These are phyloP conservation scores for Claviceps sp. DNA, from an alignment of 2,329 filamentous ascomycete species.

Conservation along the genomic window DNA sequence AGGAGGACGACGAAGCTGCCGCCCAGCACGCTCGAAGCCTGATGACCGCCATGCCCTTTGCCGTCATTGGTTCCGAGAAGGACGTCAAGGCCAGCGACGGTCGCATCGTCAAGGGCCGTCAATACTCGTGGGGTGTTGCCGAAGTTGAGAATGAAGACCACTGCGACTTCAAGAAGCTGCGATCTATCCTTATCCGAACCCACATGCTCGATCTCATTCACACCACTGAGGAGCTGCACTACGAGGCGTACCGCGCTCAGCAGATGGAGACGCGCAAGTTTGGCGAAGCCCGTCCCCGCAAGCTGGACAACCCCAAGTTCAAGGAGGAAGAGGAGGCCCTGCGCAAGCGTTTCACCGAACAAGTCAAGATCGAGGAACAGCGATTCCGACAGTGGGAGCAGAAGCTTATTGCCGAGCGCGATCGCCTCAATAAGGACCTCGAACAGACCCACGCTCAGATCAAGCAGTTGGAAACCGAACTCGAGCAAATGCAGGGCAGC, in stretches of 20 bases:
- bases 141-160: conserved; percentile 99
- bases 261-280: conserved; percentile 99
- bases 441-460: conserved; percentile 93
- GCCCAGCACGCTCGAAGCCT: conserved; percentile 88
- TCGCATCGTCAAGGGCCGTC: conserved; percentile 94
- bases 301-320: conserved; percentile 99
- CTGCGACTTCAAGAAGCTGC: conserved; percentile 99
- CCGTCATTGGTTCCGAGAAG: conserved; percentile 97
- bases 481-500: conserved; percentile 85
- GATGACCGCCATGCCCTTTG: conserved; percentile 96
- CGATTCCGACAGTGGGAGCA: conserved; percentile 99
- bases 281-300: conserved; percentile 89
- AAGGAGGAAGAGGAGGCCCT: conserved; percentile 99
- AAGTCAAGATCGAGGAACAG: conserved; percentile 99
- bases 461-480: conserved; percentile 81
- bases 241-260: conserved; percentile 96
- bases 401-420: conserved; percentile 97
- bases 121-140: conserved; percentile 98
- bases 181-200: conserved; percentile 94
- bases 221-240: conserved; percentile 98
- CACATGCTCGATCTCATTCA: conserved; percentile 99
- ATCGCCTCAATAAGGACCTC: conserved; percentile 98
- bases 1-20: conserved; percentile 95
- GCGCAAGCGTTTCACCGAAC: conserved; percentile 97
- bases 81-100: conserved; percentile 94